Evolutionary conservation across 2,329 filamentous ascomycete genomes (phyloP), one percentile per base, ranked within the genome.

Genomic region (Emericellopsis atlantica): DNA sequence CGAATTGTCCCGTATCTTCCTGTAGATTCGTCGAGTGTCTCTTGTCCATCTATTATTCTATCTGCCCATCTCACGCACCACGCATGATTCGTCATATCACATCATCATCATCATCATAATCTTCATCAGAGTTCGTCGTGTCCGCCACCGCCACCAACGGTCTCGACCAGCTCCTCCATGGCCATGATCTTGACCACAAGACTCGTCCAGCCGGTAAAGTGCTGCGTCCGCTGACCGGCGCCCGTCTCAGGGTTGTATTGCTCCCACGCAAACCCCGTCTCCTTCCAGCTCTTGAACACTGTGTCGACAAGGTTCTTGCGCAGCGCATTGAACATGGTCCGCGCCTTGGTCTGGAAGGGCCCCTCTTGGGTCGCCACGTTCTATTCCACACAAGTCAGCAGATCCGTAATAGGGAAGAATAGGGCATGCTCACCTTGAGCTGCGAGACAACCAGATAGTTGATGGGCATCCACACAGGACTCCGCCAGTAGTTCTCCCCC

Each of bases 171-270:
- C 50, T 93, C 82, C 6, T 87, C 84, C 86, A 98, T 90, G 37
- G 79, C 78, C 88, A 96, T 95, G 49, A 98, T 86, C 69, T 95
- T 95, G 36, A 96, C 89, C 37, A 96, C 85, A 61, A 96, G 67
- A 58, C 87, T 95, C n/a, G 92, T 98, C 92, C 92, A 98, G 39
- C 92, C 92, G 0, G 92, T 95, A 58, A 98, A 98, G 61, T 96
- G 90, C 69, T 95, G 88, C 5, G 89, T 96, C 34, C 92, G 74
- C 68, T 96, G 90, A n/a, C 92, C 92, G 40, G 76, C 75, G 36
- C 92, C 92, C 4, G 86, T 94, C 52, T 95, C 87, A 0, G 89
- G 87, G 58, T 94, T 86, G 61, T 96, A 98, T 65, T 98, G 92
- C 64, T 98, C 92, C 90, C 90, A 98, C 0, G 90, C 92, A 57